Percentiles rank a stretch among this genome's conserved stretches.
Conservation (phyloP, 73 alveolate genomes). For the Blepharisma stoltei region DNA sequence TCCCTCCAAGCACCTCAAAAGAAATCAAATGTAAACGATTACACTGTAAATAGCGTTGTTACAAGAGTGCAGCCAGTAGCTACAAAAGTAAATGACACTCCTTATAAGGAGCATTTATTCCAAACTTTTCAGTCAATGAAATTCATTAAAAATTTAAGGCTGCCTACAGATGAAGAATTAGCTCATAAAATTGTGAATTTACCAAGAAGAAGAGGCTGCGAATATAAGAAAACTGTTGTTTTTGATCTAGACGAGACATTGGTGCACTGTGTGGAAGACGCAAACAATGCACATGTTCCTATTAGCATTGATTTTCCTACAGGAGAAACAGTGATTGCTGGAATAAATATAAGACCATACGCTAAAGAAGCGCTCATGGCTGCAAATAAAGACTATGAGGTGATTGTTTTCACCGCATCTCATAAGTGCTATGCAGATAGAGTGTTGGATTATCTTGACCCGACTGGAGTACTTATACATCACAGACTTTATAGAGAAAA, state of each 20-base stretch:
- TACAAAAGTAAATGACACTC: no score
- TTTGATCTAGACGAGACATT: constrained; percentile 48
- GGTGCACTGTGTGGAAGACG: constrained; percentile 39
- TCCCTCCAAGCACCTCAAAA: no score
- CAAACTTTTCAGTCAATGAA: no score
- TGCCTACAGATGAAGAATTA: no score
- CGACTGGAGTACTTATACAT: constrained; percentile 58
- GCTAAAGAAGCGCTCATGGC: constrained; percentile 48
- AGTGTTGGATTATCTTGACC: constrained; percentile 79
- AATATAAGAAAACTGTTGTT: constrained; percentile 32
- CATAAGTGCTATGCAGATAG: constrained; percentile 79
- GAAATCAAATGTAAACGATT: no score
- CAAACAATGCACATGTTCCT: not conserved
- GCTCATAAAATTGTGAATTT: no score
- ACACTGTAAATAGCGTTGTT: no score
- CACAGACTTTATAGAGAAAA: constrained; percentile 74
- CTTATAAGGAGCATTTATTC: no score
- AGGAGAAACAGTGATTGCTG: constrained; percentile 46
- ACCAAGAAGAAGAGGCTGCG: no score
- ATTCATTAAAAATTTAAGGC: no score
- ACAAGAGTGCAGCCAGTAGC: no score
- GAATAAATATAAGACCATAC: constrained; percentile 69
- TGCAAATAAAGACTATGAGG: constrained; percentile 51
- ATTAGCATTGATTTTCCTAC: constrained; percentile 36
- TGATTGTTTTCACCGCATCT: constrained; percentile 87